Evolutionary conservation across 768 basidiomycete genomes (phyloP).

Genomic region (Tephrocybe sp.): DNA sequence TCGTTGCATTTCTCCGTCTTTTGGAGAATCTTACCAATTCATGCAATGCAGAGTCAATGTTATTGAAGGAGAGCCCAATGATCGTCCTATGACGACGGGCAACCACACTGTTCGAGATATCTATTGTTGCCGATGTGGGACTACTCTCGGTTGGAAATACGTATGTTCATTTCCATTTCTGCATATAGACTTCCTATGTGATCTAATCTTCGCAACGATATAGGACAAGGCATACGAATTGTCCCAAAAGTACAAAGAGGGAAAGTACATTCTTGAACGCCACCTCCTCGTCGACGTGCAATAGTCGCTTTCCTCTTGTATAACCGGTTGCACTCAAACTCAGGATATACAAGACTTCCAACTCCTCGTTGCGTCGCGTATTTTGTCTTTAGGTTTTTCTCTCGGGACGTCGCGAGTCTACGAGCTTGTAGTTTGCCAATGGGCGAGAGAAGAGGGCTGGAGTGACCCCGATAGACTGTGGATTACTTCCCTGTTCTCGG

Average conservation of each 20-base stretch:
- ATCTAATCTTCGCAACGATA: constrained; percentile 12
- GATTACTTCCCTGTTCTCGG: constrained; percentile 1
- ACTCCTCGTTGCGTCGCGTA: constrained; percentile 15
- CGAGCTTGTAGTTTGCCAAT: neutral
- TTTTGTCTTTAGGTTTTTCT: constrained; percentile 16
- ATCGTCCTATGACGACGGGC: constrained; percentile 96
- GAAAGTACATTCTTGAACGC: constrained; percentile 96
- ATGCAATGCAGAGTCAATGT: constrained; percentile 75
- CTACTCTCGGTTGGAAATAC: constrained; percentile 97
- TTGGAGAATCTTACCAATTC: constrained; percentile 12
- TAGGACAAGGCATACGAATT: constrained; percentile 91
- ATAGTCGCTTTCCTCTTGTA: constrained; percentile 32
- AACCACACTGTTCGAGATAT: constrained; percentile 96
- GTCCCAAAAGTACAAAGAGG: constrained; percentile 97
- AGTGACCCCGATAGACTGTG: constrained; percentile 9
- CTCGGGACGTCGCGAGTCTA: constrained; percentile 24
- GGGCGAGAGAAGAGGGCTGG: constrained; percentile 6
- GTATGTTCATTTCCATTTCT: constrained; percentile 46
- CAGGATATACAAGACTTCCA: neutral
- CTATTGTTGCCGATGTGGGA: constrained; percentile 87
- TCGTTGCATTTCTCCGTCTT: neutral
- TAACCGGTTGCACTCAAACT: neutral
- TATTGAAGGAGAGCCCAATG: constrained; percentile 83
- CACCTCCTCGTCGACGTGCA: constrained; percentile 87
- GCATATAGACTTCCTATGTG: neutral